Evolutionary conservation across 2,329 filamentous ascomycete genomes (phyloP).

Genomic region (Graphiopsis chlorocephala): DNA sequence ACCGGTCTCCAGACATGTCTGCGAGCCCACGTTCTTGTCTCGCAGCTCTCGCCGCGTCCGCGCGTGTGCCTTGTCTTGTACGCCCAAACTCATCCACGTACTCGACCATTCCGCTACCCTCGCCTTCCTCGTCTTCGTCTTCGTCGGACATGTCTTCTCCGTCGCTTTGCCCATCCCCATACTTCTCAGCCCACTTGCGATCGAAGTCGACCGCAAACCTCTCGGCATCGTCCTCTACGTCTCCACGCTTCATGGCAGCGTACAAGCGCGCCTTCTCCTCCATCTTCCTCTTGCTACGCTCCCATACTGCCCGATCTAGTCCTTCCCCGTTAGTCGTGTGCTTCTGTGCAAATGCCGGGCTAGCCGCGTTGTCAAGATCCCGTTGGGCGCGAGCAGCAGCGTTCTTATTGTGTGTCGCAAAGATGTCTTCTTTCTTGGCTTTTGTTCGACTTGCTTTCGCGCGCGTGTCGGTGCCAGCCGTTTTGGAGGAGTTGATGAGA

Average conservation of each 20-base stretch:
- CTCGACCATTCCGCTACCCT: conserved; percentile 67
- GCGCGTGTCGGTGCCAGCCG: conserved; percentile 37
- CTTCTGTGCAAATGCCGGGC: conserved; percentile 60
- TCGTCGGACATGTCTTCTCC: conserved; percentile 40
- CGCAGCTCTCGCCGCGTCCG: conserved; percentile 62
- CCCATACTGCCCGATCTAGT: conserved; percentile 56
- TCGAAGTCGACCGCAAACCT: conserved; percentile 85
- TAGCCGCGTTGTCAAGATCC: conserved; percentile 55
- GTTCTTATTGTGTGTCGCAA: conserved; percentile 63
- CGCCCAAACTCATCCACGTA: conserved; percentile 91
- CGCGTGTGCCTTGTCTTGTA: conserved; percentile 67
- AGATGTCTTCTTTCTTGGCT: conserved; percentile 65
- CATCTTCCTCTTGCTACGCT: conserved; percentile 75
- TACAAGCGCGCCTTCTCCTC: conserved; percentile 88
- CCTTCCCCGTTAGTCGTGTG: conserved; percentile 61
- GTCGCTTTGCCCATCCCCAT: conserved; percentile 44
- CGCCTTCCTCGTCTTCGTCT: conserved; percentile 40
- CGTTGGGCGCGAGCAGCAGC: conserved; percentile 57
- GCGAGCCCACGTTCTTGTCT: conserved; percentile 58
- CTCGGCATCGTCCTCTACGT: conserved; percentile 63
- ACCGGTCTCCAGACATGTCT: conserved; percentile 54
- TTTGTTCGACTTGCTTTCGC: conserved; percentile 47
- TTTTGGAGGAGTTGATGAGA: conserved; percentile 60
- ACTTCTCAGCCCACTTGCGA: conserved; percentile 79
- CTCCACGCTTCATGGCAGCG: conserved; percentile 84